A percentile compares a stretch with the other conserved stretches of the same genome.
phyloP scores from a whole-genome alignment of 306 rosid genomes.

The Quercus gilva region DNA sequence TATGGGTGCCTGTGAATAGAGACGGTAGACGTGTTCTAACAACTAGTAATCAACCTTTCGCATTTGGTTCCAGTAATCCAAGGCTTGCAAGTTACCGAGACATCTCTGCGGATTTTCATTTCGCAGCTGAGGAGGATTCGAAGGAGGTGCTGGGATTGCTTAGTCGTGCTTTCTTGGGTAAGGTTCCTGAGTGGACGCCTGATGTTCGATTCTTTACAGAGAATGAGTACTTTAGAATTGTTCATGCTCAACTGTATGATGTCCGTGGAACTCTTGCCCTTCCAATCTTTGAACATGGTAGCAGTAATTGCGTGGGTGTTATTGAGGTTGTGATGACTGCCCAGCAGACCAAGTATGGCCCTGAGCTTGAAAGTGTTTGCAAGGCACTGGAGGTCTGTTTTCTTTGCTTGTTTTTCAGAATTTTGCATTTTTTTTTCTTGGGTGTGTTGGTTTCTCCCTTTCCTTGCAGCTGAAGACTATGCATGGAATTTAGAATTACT shows the following conservation, averaged over 20 bases:
- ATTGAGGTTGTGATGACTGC: slow-evolving; percentile 83
- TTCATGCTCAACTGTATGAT: slow-evolving; percentile 64
- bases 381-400: slow-evolving; percentile 87
- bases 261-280: slow-evolving; percentile 83
- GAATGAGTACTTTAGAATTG: slow-evolving; percentile 79
- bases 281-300: slow-evolving; percentile 78
- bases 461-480: neutral
- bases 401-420: slow-evolving; percentile 12
- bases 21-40: slow-evolving; percentile 63
- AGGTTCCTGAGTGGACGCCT: slow-evolving; percentile 98
- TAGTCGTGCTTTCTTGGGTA: slow-evolving; percentile 68
- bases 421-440: slow-evolving; percentile 8
- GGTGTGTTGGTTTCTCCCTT: neutral
- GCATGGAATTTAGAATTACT: neutral
- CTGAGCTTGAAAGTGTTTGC: slow-evolving; percentile 75
- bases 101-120: slow-evolving; percentile 53
- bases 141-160: slow-evolving; percentile 71
- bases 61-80: slow-evolving; percentile 42
- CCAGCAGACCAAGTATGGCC: slow-evolving; percentile 59
- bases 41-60: slow-evolving; percentile 61
- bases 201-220: slow-evolving; percentile 74
- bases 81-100: slow-evolving; percentile 67
- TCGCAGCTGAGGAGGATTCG: slow-evolving; percentile 61
- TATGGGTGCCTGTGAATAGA: slow-evolving; percentile 74
- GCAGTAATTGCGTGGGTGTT: slow-evolving; percentile 81